Conservation (phyloP, 441 rosid genomes). For the Jatropha podagrica region DNA sequence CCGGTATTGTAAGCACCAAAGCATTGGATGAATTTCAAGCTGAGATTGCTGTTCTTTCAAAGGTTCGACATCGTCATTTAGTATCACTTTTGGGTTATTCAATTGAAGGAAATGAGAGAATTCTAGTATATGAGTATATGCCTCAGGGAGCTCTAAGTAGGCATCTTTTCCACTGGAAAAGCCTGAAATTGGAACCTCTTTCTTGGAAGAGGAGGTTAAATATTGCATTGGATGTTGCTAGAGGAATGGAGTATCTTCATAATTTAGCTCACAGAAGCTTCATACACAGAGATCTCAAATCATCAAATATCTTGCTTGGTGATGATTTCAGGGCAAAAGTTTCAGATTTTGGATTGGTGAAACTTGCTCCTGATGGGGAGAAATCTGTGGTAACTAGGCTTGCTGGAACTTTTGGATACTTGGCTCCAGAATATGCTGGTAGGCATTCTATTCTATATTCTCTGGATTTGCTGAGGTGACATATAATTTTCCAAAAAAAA, state of each 20-base stretch:
- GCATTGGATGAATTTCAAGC: slow-evolving; percentile 66
- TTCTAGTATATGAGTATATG: slow-evolving; percentile 73
- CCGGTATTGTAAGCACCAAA: slow-evolving; percentile 56
- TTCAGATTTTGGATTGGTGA: slow-evolving; percentile 76
- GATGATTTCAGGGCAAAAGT: slow-evolving; percentile 79
- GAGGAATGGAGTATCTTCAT: slow-evolving; percentile 81
- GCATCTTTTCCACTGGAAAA: slow-evolving; percentile 78
- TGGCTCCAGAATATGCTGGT: slow-evolving; percentile 90
- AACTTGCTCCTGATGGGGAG: slow-evolving; percentile 73
- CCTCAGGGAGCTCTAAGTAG: slow-evolving; percentile 75
- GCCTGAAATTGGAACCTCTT: slow-evolving; percentile 57
- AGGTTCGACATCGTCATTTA: slow-evolving; percentile 69
- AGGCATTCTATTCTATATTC: slow-evolving; percentile 19
- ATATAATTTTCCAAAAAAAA: not conserved
- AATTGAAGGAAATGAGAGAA: slow-evolving; percentile 57
- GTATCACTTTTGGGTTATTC: slow-evolving; percentile 75
- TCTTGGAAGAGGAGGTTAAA: slow-evolving; percentile 67
- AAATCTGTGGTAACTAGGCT: slow-evolving; percentile 66
- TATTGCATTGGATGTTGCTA: slow-evolving; percentile 75
- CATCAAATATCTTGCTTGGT: slow-evolving; percentile 72
- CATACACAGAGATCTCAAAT: slow-evolving; percentile 80
- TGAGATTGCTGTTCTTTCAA: slow-evolving; percentile 74
- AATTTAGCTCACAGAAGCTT: slow-evolving; percentile 69
- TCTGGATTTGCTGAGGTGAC: not conserved
- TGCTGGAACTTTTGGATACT: slow-evolving; percentile 80